phyloP scores from a whole-genome alignment of 495 filamentous ascomycete species.

The Penicilliopsis zonata region DNA sequence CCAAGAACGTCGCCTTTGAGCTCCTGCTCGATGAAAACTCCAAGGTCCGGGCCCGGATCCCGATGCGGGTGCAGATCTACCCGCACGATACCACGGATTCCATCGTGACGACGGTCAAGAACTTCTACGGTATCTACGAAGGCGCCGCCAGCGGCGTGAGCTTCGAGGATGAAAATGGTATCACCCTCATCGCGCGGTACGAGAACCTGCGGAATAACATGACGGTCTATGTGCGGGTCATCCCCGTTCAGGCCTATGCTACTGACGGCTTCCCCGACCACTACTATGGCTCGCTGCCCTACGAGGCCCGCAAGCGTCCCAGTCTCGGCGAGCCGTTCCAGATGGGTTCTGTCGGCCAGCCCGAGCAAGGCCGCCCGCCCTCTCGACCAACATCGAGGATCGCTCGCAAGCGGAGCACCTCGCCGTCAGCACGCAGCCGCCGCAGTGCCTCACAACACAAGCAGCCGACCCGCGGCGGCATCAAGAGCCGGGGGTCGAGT shows the following conservation, averaged over 20 bases:
- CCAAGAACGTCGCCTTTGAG: slow-evolving; percentile 79
- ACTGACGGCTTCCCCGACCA: slow-evolving; percentile 22
- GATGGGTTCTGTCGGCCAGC: slow-evolving; percentile 39
- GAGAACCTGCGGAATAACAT: slow-evolving; percentile 87
- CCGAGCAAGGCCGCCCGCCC: slow-evolving; percentile 41
- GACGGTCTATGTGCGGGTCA: slow-evolving; percentile 79
- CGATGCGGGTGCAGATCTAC: slow-evolving; percentile 83
- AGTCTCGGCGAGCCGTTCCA: slow-evolving; percentile 45
- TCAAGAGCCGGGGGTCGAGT: slow-evolving; percentile 58
- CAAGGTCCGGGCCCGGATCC: slow-evolving; percentile 65
- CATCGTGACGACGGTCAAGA: slow-evolving; percentile 92
- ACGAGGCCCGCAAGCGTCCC: slow-evolving; percentile 33
- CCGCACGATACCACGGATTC: slow-evolving; percentile 92
- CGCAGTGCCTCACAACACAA: slow-evolving; percentile 75
- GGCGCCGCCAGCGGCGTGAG: slow-evolving; percentile 63
- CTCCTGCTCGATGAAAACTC: slow-evolving; percentile 64
- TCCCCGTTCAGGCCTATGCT: slow-evolving; percentile 45
- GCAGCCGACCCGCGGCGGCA: slow-evolving; percentile 46
- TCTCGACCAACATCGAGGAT: slow-evolving; percentile 55
- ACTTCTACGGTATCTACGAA: slow-evolving; percentile 90
- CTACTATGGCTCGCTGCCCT: slow-evolving; percentile 24
- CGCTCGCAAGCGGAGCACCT: slow-evolving; percentile 68
- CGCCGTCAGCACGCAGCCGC: slow-evolving; percentile 64
- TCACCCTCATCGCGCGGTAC: slow-evolving; percentile 84
- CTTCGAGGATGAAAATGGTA: slow-evolving; percentile 80